Evolutionary conservation across 495 filamentous ascomycete genomes (phyloP).

Genomic region (Xylaria acuta): DNA sequence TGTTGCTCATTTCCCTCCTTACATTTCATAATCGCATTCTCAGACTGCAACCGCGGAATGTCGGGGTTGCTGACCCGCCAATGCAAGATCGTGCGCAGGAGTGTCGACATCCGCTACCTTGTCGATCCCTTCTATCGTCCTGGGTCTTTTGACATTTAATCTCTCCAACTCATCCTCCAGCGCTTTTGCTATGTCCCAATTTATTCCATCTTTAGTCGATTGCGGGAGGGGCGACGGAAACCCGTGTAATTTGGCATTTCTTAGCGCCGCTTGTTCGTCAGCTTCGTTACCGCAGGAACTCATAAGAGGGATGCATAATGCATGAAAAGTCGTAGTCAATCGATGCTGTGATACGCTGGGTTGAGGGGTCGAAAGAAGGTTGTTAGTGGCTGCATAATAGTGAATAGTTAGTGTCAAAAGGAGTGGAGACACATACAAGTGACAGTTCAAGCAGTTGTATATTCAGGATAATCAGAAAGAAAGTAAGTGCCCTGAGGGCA

Average conservation of each 20-base stretch:
- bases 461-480: no score
- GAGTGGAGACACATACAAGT: no score
- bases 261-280: conserved; percentile 20
- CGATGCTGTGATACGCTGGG: conserved; percentile 37
- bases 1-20: conserved; percentile 30
- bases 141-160: conserved; percentile 28
- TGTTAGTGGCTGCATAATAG: conserved; percentile 27
- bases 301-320: conserved; percentile 40
- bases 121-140: conserved; percentile 36
- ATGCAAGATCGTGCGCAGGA: conserved; percentile 33
- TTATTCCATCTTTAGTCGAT: conserved; percentile 19
- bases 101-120: conserved; percentile 36
- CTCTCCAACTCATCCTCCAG: conserved; percentile 36
- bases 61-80: conserved; percentile 38
- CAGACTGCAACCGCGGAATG: conserved; percentile 33
- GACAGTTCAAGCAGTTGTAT: no score
- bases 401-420: neutral
- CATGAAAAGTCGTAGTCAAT: conserved; percentile 41
- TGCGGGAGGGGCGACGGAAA: conserved; percentile 29
- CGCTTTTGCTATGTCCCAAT: conserved; percentile 36
- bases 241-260: conserved; percentile 34
- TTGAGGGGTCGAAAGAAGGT: conserved; percentile 36
- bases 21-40: conserved; percentile 28
- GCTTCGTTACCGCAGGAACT: conserved; percentile 37
- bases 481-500: no score